These are phyloP conservation scores for Lathyrus sativus DNA, from an alignment of 306 rosid species.

Conservation along the genomic window DNA sequence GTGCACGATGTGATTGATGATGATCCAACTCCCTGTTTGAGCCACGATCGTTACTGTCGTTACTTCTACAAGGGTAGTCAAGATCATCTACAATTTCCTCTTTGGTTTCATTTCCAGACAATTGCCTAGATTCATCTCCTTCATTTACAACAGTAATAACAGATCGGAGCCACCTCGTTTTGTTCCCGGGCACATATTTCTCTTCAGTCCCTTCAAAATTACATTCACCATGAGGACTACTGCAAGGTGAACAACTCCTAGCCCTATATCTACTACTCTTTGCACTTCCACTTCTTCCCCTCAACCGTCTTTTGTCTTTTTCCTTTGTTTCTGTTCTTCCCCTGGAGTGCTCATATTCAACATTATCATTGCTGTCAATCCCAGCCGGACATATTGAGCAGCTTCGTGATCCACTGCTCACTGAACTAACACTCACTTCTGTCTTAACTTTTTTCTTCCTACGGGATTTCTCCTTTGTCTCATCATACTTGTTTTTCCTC, in stretches of 20 bases:
- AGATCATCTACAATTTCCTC: slow-evolving; percentile 67
- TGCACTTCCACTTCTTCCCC: slow-evolving; percentile 46
- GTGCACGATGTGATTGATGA: slow-evolving; percentile 32
- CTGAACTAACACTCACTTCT: slow-evolving; percentile 50
- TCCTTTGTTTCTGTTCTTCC: slow-evolving; percentile 54
- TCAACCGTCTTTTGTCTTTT: slow-evolving; percentile 42
- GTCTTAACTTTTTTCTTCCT: slow-evolving; percentile 62
- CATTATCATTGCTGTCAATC: slow-evolving; percentile 45
- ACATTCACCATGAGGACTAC: slow-evolving; percentile 49
- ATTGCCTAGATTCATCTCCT: slow-evolving; percentile 44
- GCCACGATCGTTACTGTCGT: slow-evolving; percentile 62
- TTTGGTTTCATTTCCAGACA: slow-evolving; percentile 45
- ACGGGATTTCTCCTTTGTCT: slow-evolving; percentile 48
- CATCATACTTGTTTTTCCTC: slow-evolving; percentile 47
- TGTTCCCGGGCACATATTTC: slow-evolving; percentile 42
- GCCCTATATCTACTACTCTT: slow-evolving; percentile 57
- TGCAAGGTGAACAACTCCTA: slow-evolving; percentile 55
- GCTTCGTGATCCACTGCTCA: slow-evolving; percentile 50
- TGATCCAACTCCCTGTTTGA: slow-evolving; percentile 54
- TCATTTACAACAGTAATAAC: slow-evolving; percentile 55
- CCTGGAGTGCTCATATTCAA: slow-evolving; percentile 41
- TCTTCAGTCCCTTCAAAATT: slow-evolving; percentile 45
- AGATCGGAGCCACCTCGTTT: slow-evolving; percentile 60
- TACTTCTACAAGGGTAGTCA: slow-evolving; percentile 75
- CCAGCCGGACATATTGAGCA: slow-evolving; percentile 55